A percentile compares a stretch with the other conserved stretches of the same genome.
These are phyloP conservation scores for Tulasnella sp. DNA, from an alignment of 768 basidiomycete genomes.

Conservation along the genomic window DNA sequence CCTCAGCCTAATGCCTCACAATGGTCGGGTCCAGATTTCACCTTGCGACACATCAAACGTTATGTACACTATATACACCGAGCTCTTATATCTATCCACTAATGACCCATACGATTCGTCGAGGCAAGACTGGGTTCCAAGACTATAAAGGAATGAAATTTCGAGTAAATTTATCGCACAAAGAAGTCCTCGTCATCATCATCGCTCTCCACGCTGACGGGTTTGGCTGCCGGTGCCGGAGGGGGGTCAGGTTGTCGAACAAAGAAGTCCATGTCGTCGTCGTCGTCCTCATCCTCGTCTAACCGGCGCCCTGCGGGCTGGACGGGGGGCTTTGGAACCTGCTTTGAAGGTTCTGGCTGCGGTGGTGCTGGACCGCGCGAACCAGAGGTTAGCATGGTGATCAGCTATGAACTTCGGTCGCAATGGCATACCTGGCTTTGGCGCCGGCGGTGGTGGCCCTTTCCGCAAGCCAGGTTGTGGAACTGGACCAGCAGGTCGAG, in stretches of 20 bases:
- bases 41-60: not conserved
- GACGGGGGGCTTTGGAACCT: not conserved
- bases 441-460: not conserved
- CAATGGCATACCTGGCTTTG: not conserved
- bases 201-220: not conserved
- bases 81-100: not conserved
- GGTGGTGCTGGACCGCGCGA: not conserved
- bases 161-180: not conserved
- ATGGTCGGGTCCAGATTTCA: not conserved
- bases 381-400: not conserved
- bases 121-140: conserved; percentile 11
- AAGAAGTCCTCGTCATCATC: not conserved
- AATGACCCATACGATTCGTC: conserved; percentile 4
- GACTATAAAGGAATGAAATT: not conserved
- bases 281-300: not conserved
- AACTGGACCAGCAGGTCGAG: not conserved
- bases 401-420: not conserved
- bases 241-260: not conserved
- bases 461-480: not conserved
- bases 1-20: not conserved
- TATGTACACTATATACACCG: not conserved
- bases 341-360: not conserved
- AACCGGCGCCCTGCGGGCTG: not conserved
- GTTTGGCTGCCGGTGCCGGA: not conserved
- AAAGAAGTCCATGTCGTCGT: not conserved